Evolutionary conservation across 1,284 basidiomycete genomes (phyloP).

Genomic region (Sphagnurus paluster): DNA sequence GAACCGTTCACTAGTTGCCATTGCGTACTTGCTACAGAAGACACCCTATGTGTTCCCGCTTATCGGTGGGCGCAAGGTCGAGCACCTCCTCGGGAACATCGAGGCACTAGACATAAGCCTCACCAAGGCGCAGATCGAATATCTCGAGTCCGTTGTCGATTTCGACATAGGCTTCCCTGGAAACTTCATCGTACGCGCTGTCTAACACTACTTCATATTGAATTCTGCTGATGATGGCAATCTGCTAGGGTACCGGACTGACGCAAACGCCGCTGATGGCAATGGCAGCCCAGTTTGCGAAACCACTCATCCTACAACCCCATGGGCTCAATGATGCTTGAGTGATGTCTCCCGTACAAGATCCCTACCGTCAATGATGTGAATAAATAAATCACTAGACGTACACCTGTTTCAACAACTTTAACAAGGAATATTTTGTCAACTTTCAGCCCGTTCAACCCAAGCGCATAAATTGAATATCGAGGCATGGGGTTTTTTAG

Average conservation of each 20-base stretch:
- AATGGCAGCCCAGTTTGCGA: background rate
- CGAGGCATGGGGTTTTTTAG: too few species aligned
- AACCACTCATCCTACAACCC: background rate
- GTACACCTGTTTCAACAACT: too few species aligned
- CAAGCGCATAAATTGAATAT: too few species aligned
- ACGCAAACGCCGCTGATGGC: background rate
- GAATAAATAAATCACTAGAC: too few species aligned
- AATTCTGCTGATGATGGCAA: too few species aligned
- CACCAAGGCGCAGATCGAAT: slow-evolving; percentile 30
- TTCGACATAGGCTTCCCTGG: slow-evolving; percentile 6
- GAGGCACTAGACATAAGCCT: slow-evolving; percentile 40
- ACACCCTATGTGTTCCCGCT: slow-evolving; percentile 44
- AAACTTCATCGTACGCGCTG: background rate
- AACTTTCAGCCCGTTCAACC: too few species aligned
- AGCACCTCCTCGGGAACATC: slow-evolving; percentile 45
- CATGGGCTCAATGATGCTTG: background rate
- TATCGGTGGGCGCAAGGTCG: slow-evolving; percentile 46
- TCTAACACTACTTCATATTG: background rate
- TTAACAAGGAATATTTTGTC: too few species aligned
- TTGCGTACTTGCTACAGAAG: slow-evolving; percentile 38
- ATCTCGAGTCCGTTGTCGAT: slow-evolving; percentile 4
- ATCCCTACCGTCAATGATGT: background rate
- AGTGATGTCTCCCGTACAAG: too few species aligned
- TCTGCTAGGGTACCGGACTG: background rate
- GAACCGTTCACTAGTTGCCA: slow-evolving; percentile 13